Evolutionary conservation across 2,329 filamentous ascomycete genomes (phyloP).

Genomic region (Claviceps sorghi): DNA sequence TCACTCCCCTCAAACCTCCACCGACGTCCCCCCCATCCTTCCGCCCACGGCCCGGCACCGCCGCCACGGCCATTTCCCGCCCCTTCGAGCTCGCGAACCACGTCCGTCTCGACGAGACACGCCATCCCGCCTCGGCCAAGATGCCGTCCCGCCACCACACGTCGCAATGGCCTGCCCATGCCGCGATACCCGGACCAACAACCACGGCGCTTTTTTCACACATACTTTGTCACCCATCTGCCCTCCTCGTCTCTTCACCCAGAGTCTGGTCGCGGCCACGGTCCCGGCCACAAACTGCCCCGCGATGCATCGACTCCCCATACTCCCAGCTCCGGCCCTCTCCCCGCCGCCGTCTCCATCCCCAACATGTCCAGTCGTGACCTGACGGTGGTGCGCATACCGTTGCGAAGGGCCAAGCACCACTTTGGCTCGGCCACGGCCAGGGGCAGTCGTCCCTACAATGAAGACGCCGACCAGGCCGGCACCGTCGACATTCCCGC

Average conservation of each 20-base stretch:
- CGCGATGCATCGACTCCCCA: constrained; percentile 74
- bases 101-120: neutral
- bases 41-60: neutral
- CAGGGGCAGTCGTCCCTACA: constrained; percentile 71
- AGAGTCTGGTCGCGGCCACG: constrained; percentile 51
- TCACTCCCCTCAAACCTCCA: neutral
- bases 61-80: neutral
- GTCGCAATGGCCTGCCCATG: neutral
- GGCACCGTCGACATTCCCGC: constrained; percentile 87
- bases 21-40: neutral
- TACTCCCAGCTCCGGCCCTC: constrained; percentile 36
- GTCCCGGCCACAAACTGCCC: constrained; percentile 71
- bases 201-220: constrained; percentile 49
- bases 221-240: constrained; percentile 94
- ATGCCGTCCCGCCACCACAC: neutral
- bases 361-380: constrained; percentile 52
- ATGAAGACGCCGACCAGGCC: constrained; percentile 89
- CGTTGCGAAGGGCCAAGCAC: constrained; percentile 83
- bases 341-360: constrained; percentile 43
- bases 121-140: neutral
- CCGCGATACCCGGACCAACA: constrained; percentile 1
- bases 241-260: constrained; percentile 87
- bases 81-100: neutral
- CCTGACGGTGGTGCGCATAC: constrained; percentile 88
- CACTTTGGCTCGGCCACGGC: constrained; percentile 75